Base-by-base conservation (phyloP, 192 early-diverging fungal genomes). In the Coemansia sp. region DNA sequence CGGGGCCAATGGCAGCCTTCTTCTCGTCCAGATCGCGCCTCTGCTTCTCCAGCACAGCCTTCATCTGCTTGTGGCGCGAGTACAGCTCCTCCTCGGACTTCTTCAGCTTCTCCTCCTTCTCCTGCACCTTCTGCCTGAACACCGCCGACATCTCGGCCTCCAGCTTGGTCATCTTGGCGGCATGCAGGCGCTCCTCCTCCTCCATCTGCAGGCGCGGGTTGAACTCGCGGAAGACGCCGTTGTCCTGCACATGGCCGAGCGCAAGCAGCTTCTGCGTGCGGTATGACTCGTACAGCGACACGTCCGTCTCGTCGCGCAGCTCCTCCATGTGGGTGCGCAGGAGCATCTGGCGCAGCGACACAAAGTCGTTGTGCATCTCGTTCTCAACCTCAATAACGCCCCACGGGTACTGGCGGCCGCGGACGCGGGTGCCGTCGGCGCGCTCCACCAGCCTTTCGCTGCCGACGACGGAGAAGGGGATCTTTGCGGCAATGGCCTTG, bases 121-220 rank as follows among this genome's bases (percentile, higher is more conserved):
- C 97, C 67, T 94, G 93, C 23, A 99, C 97, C 87, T 99, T 97
- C 69, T 94, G 92, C 73, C 94, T 90, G 87, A 99, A 99, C 57
- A 99, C 97, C 20, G 90, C 86, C 77, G 94, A 94, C 97, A 99
- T 99, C 81, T 99, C 97, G 43, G 91, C 87, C 77, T 99, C 95
- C 93, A 99, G 95, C 87, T 96, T 96, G 60, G 88, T 85, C 85
- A 99, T 87, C 87, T 97, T 97, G 68, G 89, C 89, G 66, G 95
- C 91, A 64, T 99, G 97, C 61, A 92, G 83, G 24, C 87, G 73
- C 61, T 90, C 89, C 85, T 99, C 95, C 84, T 96, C 94, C 69
- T 97, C 95, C 66, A 92, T 86, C 85, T 95, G 89, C 60, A 69
- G 63, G 23, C 81, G 79, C 60, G 89, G 90, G 71, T 91, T 92